Evolutionary conservation across 305 asterid species (phyloP).

Genomic region (Solanum hybrid): DNA sequence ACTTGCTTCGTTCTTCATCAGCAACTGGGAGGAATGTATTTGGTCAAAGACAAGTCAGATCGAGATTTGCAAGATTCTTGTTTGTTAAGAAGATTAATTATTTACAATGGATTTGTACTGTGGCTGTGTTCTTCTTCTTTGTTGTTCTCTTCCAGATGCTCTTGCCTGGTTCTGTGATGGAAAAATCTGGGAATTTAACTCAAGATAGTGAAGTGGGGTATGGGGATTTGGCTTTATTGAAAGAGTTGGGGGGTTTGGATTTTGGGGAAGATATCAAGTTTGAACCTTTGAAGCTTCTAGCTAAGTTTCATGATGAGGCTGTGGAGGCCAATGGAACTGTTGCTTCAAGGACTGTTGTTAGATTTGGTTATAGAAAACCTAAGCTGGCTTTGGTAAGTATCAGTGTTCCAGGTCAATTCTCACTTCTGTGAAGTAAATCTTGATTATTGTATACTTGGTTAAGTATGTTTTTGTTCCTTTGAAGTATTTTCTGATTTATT

Average conservation of each 20-base stretch:
- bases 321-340: conserved; percentile 31
- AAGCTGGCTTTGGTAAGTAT: conserved; percentile 77
- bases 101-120: conserved; percentile 62
- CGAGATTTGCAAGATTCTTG: conserved; percentile 73
- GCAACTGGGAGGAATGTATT: conserved; percentile 15
- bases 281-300: conserved; percentile 45
- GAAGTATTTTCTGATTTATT: background rate
- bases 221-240: conserved; percentile 44
- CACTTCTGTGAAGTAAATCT: background rate
- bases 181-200: conserved; percentile 36
- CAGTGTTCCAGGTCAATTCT: background rate
- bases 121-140: conserved; percentile 65
- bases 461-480: conserved; percentile 4
- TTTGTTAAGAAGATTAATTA: conserved; percentile 60
- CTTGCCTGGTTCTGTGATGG: conserved; percentile 64
- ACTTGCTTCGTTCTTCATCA: conserved; percentile 35
- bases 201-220: conserved; percentile 15
- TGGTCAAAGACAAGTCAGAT: conserved; percentile 57
- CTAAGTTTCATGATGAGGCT: conserved; percentile 46
- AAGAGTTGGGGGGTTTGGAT: conserved; percentile 48
- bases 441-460: background rate
- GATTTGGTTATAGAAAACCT: conserved; percentile 75
- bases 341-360: conserved; percentile 35
- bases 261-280: conserved; percentile 72
- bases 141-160: conserved; percentile 66